Conservation (phyloP, 1,284 basidiomycete species). For the Trichosporon faecale region DNA sequence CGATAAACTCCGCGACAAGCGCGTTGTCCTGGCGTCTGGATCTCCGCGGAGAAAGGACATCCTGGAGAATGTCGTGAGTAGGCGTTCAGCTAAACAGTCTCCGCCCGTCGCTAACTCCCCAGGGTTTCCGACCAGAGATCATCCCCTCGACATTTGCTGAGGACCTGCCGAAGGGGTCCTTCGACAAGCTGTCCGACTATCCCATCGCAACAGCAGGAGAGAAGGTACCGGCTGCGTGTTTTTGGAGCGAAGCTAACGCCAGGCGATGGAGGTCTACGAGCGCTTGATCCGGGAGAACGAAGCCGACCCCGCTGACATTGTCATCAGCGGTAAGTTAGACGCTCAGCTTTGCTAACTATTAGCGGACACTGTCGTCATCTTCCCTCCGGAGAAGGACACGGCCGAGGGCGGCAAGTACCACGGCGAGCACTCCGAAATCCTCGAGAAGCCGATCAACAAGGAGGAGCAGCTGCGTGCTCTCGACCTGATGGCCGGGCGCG, state of each 20-base stretch:
- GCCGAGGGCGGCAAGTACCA: conserved; percentile 31
- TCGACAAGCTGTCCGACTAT: conserved; percentile 77
- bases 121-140: conserved; percentile 84
- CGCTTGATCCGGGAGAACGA: conserved; percentile 68
- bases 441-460: conserved; percentile 82
- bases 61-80: conserved; percentile 69
- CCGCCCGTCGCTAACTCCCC: conserved; percentile 15
- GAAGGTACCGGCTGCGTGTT: conserved; percentile 57
- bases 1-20: conserved; percentile 64
- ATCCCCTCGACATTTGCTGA: conserved; percentile 86
- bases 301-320: conserved; percentile 84
- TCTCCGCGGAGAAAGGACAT: conserved; percentile 84
- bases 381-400: conserved; percentile 67
- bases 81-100: conserved; percentile 12
- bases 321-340: conserved; percentile 70
- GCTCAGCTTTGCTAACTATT: conserved; percentile 14
- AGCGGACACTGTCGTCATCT: conserved; percentile 90
- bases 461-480: conserved; percentile 63
- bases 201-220: conserved; percentile 87
- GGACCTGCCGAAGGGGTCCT: conserved; percentile 67
- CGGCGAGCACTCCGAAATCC: conserved; percentile 46
- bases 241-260: not conserved
- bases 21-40: conserved; percentile 77
- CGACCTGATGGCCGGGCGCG: conserved; percentile 71
- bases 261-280: conserved; percentile 87